phyloP scores from a whole-genome alignment of 139 green algal species.

The Coccomyxa sp. region DNA sequence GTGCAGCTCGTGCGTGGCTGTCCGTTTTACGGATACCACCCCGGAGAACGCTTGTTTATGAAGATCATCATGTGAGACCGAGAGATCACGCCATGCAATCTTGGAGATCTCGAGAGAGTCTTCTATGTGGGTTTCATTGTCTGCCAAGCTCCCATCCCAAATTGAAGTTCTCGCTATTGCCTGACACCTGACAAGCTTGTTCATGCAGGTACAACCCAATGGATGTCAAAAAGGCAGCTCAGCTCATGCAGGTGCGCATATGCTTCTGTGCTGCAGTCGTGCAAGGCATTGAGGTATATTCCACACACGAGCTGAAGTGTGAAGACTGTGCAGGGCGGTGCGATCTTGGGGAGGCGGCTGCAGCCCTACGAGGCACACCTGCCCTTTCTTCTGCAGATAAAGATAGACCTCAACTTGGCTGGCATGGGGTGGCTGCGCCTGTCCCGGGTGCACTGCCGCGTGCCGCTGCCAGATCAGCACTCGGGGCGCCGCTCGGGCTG shows the following conservation, averaged over 20 bases:
- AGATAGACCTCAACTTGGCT: constrained; percentile 90
- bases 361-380: constrained; percentile 90
- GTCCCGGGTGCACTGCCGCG: constrained; percentile 49
- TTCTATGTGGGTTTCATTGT: not conserved
- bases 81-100: not conserved
- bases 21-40: constrained; percentile 88
- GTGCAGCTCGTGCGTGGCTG: constrained; percentile 69
- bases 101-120: not conserved
- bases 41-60: constrained; percentile 74
- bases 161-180: not conserved
- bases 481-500: not conserved
- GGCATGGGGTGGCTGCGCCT: constrained; percentile 81
- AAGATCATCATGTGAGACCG: constrained; percentile 74
- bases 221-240: constrained; percentile 56
- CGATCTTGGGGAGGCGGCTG: constrained; percentile 63
- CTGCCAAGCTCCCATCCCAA: not conserved
- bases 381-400: constrained; percentile 92
- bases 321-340: constrained; percentile 43
- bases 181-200: not conserved
- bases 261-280: too few relatives aligned
- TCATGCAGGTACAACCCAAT: constrained; percentile 63
- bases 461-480: constrained; percentile 24
- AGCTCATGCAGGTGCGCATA: constrained; percentile 49
- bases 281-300: not conserved
- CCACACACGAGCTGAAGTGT: not conserved